Percentiles rank a stretch among this genome's conserved stretches.
Conservation (phyloP, 345 rosid species). For the Brassica cretica region DNA sequence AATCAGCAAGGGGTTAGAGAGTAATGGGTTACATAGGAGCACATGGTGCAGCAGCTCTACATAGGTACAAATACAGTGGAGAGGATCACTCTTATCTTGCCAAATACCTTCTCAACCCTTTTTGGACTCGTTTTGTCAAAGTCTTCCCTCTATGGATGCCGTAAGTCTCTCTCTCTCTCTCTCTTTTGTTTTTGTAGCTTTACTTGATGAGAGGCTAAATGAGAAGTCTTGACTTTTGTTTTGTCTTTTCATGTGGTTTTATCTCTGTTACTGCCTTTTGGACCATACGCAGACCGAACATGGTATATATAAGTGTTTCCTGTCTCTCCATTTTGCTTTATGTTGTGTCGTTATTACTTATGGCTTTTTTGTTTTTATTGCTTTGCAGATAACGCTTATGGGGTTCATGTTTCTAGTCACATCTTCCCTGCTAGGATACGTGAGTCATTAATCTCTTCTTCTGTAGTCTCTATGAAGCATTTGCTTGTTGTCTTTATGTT, state of each 20-base stretch:
- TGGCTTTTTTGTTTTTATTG: slow-evolving; percentile 11
- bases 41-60: slow-evolving; percentile 81
- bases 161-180: slow-evolving; percentile 49
- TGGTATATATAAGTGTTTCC: slow-evolving; percentile 59
- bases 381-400: slow-evolving; percentile 77
- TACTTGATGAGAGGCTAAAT: slow-evolving; percentile 4
- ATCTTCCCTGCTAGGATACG: slow-evolving; percentile 87
- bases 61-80: slow-evolving; percentile 91
- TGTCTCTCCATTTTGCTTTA: slow-evolving; percentile 3
- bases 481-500: neutral
- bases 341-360: neutral
- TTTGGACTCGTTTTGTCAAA: slow-evolving; percentile 79
- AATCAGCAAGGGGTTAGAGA: neutral
- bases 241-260: slow-evolving; percentile 25
- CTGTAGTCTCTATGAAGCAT: neutral
- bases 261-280: slow-evolving; percentile 29
- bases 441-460: slow-evolving; percentile 48
- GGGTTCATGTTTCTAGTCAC: slow-evolving; percentile 86
- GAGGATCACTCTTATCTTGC: slow-evolving; percentile 84
- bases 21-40: slow-evolving; percentile 89
- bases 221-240: slow-evolving; percentile 14
- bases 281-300: slow-evolving; percentile 73
- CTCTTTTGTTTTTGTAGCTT: slow-evolving; percentile 1
- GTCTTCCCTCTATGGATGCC: slow-evolving; percentile 99
- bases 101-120: slow-evolving; percentile 91